phyloP scores from a whole-genome alignment of 1,284 basidiomycete species.

The Microbotryum violaceum region DNA sequence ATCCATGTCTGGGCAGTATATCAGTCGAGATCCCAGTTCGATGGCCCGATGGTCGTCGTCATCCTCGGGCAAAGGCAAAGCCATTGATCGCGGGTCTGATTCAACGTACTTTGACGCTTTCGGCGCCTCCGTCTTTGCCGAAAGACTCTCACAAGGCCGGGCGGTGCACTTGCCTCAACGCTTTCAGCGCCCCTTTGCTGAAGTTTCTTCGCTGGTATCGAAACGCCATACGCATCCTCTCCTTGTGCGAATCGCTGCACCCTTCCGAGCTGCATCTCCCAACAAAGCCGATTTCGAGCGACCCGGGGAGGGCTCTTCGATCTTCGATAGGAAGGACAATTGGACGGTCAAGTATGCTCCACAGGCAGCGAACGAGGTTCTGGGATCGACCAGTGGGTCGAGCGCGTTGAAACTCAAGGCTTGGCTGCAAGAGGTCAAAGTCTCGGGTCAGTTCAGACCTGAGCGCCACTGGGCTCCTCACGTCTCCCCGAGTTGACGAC shows the following conservation, averaged over 20 bases:
- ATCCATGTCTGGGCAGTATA: too few relatives aligned
- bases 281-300: neutral
- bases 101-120: neutral
- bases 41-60: neutral
- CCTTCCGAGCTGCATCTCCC: neutral
- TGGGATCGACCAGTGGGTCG: slow-evolving; percentile 60
- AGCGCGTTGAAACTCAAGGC: slow-evolving; percentile 67
- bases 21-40: neutral
- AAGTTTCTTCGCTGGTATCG: slow-evolving; percentile 3
- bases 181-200: neutral
- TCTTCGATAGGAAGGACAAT: neutral
- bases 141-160: neutral
- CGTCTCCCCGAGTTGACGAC: too few relatives aligned
- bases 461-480: too few relatives aligned
- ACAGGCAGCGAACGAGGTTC: slow-evolving; percentile 59
- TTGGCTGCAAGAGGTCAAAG: slow-evolving; percentile 65
- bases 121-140: neutral
- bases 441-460: slow-evolving; percentile 45
- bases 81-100: neutral
- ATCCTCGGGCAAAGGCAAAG: slow-evolving; percentile 5
- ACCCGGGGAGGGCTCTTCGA: neutral
- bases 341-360: slow-evolving; percentile 79
- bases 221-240: slow-evolving; percentile 10
- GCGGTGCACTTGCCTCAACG: neutral
- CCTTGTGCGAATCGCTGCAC: slow-evolving; percentile 15